Conservation (phyloP, 345 rosid species). For the Bruguiera gymnorhiza region DNA sequence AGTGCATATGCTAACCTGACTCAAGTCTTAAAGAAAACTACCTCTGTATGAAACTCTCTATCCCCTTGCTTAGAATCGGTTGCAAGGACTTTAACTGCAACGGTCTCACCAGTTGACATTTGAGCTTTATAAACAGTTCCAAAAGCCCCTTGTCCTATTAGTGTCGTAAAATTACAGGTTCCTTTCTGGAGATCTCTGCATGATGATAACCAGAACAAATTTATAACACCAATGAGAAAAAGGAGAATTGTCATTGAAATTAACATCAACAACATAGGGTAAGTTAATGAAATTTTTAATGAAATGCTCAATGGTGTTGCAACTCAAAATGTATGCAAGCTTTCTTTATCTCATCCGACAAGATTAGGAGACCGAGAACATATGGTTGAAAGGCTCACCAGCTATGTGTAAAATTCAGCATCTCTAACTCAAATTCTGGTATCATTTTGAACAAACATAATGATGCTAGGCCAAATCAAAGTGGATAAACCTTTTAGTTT, state of each 20-base stretch:
- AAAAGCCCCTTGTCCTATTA: conserved; percentile 96
- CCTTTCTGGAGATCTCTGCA: conserved; percentile 97
- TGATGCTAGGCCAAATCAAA: not conserved
- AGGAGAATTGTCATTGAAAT: not conserved
- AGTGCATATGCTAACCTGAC: not conserved
- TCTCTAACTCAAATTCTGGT: not conserved
- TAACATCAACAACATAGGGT: not conserved
- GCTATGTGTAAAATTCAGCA: too few relatives aligned
- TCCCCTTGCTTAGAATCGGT: conserved; percentile 98
- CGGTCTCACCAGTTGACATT: conserved; percentile 82
- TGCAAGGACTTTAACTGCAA: conserved; percentile 95
- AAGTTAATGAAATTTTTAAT: not conserved
- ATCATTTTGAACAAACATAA: not conserved
- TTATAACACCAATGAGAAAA: conserved; percentile 2
- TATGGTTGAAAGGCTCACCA: too few relatives aligned
- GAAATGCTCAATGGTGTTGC: not conserved
- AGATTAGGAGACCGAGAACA: too few relatives aligned
- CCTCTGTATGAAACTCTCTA: conserved; percentile 98
- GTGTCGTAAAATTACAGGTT: conserved; percentile 80
- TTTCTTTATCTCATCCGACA: not conserved
- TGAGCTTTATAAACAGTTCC: conserved; percentile 99
- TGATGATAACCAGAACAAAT: conserved; percentile 5
- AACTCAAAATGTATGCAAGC: not conserved
- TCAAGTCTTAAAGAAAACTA: conserved; percentile 22
- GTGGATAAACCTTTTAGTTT: too few relatives aligned